These are phyloP conservation scores for Arthrobotrys pseudoclavata DNA, from an alignment of 2,329 filamentous ascomycete genomes.

Conservation along the genomic window DNA sequence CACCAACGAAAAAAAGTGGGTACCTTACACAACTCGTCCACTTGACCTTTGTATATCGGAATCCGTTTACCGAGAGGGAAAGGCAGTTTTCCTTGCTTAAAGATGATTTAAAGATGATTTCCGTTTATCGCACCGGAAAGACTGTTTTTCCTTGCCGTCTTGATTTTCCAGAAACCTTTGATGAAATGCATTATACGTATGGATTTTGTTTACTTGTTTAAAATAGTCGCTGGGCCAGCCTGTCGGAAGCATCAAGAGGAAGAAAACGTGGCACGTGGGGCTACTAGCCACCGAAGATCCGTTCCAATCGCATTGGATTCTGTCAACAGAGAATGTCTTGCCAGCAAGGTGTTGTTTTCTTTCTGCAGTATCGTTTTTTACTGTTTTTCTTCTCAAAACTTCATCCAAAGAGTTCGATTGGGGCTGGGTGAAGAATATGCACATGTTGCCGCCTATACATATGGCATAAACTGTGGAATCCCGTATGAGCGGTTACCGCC, in stretches of 20 bases:
- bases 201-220: neutral
- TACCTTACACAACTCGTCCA: conserved; percentile 4
- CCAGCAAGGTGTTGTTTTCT: conserved; percentile 14
- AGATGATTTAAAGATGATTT: neutral
- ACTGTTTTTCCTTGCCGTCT: neutral
- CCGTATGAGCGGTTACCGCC: neutral
- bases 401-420: conserved; percentile 30
- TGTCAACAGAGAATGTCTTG: conserved; percentile 17
- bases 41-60: conserved; percentile 23
- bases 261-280: conserved; percentile 22
- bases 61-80: conserved; percentile 21
- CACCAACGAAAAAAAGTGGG: conserved; percentile 4
- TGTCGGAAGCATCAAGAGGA: neutral
- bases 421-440: neutral
- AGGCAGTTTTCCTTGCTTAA: conserved; percentile 7
- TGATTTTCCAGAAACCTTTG: conserved; percentile 9
- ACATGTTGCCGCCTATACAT: neutral
- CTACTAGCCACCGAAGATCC: conserved; percentile 7
- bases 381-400: conserved; percentile 1
- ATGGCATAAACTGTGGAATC: neutral
- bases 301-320: conserved; percentile 25
- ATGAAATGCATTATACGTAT: neutral
- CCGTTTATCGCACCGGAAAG: neutral
- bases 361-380: conserved; percentile 6
- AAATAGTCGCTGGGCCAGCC: too few species aligned